Evolutionary conservation across 345 rosid genomes (phyloP).

Genomic region (Microthlaspi erraticum): DNA sequence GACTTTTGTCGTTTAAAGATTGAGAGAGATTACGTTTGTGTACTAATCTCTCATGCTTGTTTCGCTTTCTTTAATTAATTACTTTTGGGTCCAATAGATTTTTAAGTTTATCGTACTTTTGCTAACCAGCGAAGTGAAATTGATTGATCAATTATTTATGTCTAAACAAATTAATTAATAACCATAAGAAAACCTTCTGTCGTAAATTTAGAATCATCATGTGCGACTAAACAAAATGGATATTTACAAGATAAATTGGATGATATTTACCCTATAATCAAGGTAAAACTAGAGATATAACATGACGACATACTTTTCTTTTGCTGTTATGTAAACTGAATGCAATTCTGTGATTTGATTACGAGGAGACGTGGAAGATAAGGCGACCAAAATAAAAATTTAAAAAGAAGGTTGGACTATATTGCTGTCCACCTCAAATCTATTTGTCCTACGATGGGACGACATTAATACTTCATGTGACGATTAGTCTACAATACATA

Average conservation of each 20-base stretch:
- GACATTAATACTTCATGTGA: constrained; percentile 45
- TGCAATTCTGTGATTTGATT: constrained; percentile 33
- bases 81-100: constrained; percentile 21
- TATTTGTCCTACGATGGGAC: constrained; percentile 43
- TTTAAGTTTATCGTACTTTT: constrained; percentile 37
- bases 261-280: background rate
- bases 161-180: background rate
- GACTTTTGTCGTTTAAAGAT: constrained; percentile 48
- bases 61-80: constrained; percentile 44
- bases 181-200: background rate
- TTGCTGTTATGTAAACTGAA: constrained; percentile 3
- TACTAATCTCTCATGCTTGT: constrained; percentile 47
- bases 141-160: constrained; percentile 29
- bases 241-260: background rate
- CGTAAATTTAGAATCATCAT: background rate
- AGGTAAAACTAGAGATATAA: constrained; percentile 14
- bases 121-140: constrained; percentile 41
- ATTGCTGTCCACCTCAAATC: constrained; percentile 42
- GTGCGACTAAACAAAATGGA: background rate
- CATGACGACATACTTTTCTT: background rate
- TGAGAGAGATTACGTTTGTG: constrained; percentile 42
- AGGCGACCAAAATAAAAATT: constrained; percentile 33
- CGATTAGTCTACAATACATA: constrained; percentile 34
- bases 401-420: constrained; percentile 34
- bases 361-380: constrained; percentile 43